Conservation (phyloP, 768 basidiomycete genomes). For the Tricholoma sp. region DNA sequence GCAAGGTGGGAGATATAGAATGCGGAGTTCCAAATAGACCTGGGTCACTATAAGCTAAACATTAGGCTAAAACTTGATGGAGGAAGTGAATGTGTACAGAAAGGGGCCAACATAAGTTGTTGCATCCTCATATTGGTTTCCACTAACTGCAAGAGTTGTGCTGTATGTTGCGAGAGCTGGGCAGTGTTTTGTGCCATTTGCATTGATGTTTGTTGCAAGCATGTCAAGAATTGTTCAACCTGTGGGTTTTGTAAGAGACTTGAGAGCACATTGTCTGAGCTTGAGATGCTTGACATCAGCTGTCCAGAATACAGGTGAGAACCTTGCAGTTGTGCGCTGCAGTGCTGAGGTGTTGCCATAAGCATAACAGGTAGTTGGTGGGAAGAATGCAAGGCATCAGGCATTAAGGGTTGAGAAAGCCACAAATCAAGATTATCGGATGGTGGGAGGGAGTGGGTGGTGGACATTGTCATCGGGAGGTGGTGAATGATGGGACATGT, state of each 20-base stretch:
- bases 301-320: not conserved
- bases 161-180: not conserved
- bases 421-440: not conserved
- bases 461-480: not conserved
- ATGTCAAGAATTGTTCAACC: not conserved
- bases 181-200: not conserved
- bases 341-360: too few relatives aligned
- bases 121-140: not conserved
- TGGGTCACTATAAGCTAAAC: not conserved
- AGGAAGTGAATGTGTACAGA: not conserved
- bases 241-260: not conserved
- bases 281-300: not conserved
- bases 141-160: not conserved
- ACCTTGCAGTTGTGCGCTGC: not conserved
- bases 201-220: not conserved
- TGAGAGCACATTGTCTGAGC: not conserved
- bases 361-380: too few relatives aligned
- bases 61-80: not conserved
- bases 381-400: not conserved
- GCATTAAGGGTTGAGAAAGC: not conserved
- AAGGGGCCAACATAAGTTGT: not conserved
- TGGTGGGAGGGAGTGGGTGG: not conserved
- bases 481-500: not conserved
- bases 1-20: not conserved
- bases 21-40: not conserved